These are phyloP conservation scores for Leishmania martiniquensis DNA, from an alignment of 208 protist genomes.

Conservation along the genomic window DNA sequence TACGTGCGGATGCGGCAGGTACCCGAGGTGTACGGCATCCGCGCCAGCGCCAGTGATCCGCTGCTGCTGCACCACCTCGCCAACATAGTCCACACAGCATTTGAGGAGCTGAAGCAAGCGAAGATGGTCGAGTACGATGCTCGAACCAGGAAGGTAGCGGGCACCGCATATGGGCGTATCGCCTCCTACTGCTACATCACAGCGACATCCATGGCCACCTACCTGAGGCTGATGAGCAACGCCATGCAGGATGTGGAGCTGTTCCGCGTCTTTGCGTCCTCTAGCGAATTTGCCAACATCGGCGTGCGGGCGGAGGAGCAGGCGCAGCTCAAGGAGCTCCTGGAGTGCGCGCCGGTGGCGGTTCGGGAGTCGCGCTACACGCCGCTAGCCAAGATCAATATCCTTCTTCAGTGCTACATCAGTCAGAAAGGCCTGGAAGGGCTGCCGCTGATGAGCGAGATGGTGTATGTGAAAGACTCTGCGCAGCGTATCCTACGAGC, in stretches of 20 bases:
- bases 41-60: conserved; percentile 84
- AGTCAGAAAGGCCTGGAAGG: conserved; percentile 97
- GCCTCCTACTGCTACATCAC: conserved; percentile 99
- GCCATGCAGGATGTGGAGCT: conserved; percentile 98
- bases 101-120: conserved; percentile 86
- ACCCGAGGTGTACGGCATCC: conserved; percentile 95
- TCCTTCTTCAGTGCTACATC: conserved; percentile 99
- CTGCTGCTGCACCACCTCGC: conserved; percentile 83
- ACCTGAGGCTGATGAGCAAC: conserved; percentile 95
- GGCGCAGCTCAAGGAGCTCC: conserved; percentile 95
- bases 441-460: conserved; percentile 98
- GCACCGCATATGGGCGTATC: conserved; percentile 97
- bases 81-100: conserved; percentile 97
- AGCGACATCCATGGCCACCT: conserved; percentile 94
- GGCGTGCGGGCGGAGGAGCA: conserved; percentile 98
- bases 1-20: conserved; percentile 98
- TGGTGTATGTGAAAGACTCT: conserved; percentile 99
- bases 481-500: conserved; percentile 92
- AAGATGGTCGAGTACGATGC: conserved; percentile 96
- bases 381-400: conserved; percentile 98
- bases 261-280: conserved; percentile 96
- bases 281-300: conserved; percentile 98
- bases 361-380: conserved; percentile 97
- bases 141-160: conserved; percentile 82
- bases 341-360: conserved; percentile 98